Base-by-base conservation (phyloP, 192 early-diverging fungal species). In the Neocallimastix lanati region DNA sequence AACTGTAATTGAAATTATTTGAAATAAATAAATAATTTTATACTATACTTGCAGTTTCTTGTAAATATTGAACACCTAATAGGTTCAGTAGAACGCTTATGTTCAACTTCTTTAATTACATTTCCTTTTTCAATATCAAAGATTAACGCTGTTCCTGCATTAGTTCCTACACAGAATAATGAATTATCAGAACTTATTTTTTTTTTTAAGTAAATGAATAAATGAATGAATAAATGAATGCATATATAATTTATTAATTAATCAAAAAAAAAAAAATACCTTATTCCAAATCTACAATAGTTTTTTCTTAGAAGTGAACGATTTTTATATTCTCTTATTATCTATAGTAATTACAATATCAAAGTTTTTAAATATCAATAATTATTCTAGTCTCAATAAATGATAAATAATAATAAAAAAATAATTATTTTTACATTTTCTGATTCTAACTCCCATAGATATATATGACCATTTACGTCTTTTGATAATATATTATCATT, bases 41-140 rank as follows among this genome's bases (percentile, higher is more conserved):
- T n/a, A n/a, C n/a, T 82, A 81, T 87, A 91, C 92, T 91, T 87
- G 82, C 90, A 90, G 83, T 95, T 92, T 35, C 89, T 81, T 0
- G 93, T 86, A 85, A 96, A 95, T 76, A 88, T 87, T 81, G 93
- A 93, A 80, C 91, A 92, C n/a, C 89, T 88, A 15, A 96, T 90
- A 2, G 93, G 88, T 76, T 93, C 93, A 35, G 89, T 93, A 12
- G 93, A 93, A 40, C 94, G 85, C 80, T 92, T 89, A 81, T 96
- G 94, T 25, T 82, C 85, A 37, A 96, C 83, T 77, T 90, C 90
- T 25, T 89, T 81, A 4, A 94, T 80, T 0, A 86, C 29, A 80
- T 87, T 89, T 29, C 93, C 94, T 28, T 81, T 91, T 2, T 88
- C 82, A n/a, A 96, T 84, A 80, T 88, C 88, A 81, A 90, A 95